Conservation (phyloP, 2,329 filamentous ascomycete species). For the Phoma sp. region DNA sequence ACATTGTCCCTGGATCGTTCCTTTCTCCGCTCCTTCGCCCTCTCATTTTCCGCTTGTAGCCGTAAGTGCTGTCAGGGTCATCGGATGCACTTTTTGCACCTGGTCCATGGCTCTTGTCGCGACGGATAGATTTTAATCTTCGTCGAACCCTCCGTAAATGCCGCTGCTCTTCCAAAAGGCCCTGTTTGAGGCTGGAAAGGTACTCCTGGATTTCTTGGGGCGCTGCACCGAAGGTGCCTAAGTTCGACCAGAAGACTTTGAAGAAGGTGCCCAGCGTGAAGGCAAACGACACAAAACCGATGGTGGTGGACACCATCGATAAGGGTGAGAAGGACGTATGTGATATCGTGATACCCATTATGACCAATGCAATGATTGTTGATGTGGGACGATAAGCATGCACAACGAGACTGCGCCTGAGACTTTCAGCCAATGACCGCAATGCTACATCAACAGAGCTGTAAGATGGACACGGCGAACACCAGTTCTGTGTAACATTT, state of each 20-base stretch:
- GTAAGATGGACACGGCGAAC: not conserved
- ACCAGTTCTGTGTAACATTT: not conserved
- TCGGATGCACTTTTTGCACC: conserved; percentile 13
- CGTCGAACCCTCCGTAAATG: conserved; percentile 41
- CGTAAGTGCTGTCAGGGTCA: conserved; percentile 18
- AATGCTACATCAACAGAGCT: not conserved
- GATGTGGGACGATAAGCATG: too few relatives aligned
- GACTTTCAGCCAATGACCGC: not conserved
- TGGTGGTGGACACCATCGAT: conserved; percentile 45
- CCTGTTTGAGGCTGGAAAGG: conserved; percentile 52
- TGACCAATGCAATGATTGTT: not conserved
- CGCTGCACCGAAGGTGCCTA: conserved; percentile 49
- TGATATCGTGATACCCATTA: conserved; percentile 32
- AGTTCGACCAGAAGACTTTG: conserved; percentile 51
- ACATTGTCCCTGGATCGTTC: conserved; percentile 8
- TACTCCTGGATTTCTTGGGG: conserved; percentile 50
- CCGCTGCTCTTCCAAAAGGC: conserved; percentile 51
- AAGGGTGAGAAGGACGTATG: conserved; percentile 42
- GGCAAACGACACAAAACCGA: conserved; percentile 54
- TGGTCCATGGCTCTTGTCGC: conserved; percentile 22
- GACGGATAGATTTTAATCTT: conserved; percentile 20
- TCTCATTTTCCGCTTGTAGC: conserved; percentile 7
- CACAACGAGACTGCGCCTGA: too few relatives aligned
- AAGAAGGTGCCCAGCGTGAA: conserved; percentile 55
- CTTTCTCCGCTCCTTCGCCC: conserved; percentile 13